Base-by-base conservation (phyloP, 1,284 basidiomycete species). In the Rhodotorula glutinis region DNA sequence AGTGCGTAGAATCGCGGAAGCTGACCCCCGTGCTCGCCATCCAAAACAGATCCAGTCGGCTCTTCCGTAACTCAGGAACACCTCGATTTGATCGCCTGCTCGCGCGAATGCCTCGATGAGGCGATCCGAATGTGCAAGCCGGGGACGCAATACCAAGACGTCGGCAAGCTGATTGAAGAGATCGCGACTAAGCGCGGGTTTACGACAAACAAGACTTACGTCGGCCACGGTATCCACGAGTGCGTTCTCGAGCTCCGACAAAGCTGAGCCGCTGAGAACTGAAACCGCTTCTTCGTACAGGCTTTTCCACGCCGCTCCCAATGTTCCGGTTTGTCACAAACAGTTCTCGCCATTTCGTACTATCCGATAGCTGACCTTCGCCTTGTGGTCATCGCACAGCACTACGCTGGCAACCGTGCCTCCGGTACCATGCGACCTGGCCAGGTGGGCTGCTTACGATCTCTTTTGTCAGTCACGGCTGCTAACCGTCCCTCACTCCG, bases 191-290 rank as follows among this genome's bases (percentile, higher is more conserved):
- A 86, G 27, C 86, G 87, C 66, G 88, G 88, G 19, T 95, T 90
- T 79, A 85, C 88, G 25, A 88, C 90, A 53, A 91, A 96, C 44
- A 67, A 62, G 63, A 69, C 63, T 25, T 97, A 95, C 78, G 92
- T 89, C 11, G 93, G 92, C 9, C 93, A 97, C 77, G 93, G 93
- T 38, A 85, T 95, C 77, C 88, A 95, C 78, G 81, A 90, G 60
- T 61, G 41, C 10, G 43, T 47, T 16, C 27, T 25, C 4, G 44
- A 19, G n/a, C 9, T 4, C 10, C 11, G 40, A 29, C 21, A 16
- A 4, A 14, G 25, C 4, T 29, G 16, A 29, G n/a, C 23, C 8
- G 17, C 29, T 5, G 0, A 27, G 2, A 10, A 11, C 33, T 38
- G n/a, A 47, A 47, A 17, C 16, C 10, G 4, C 57, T 23, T 30